These are phyloP conservation scores for Aspergillus heteromorphus DNA, from an alignment of 495 filamentous ascomycete species.

Conservation along the genomic window DNA sequence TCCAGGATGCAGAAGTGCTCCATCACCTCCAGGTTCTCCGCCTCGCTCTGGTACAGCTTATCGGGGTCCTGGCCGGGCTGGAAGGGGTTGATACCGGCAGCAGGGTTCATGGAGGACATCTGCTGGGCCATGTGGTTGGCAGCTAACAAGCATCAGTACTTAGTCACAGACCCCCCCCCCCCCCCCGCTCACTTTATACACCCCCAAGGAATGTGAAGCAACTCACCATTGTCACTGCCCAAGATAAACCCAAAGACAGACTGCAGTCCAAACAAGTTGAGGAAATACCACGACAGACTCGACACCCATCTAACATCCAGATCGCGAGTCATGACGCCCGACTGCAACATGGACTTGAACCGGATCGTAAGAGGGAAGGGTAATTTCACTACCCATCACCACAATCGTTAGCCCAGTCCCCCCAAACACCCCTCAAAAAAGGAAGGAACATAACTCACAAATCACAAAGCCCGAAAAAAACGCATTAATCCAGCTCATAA, in stretches of 20 bases:
- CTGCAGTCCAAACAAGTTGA: slow-evolving; percentile 93
- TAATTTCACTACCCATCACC: slow-evolving; percentile 73
- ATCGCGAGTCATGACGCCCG: slow-evolving; percentile 89
- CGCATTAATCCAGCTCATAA: slow-evolving; percentile 99
- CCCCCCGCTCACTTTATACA: no score
- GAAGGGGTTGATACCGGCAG: slow-evolving; percentile 66
- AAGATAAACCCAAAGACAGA: slow-evolving; percentile 97
- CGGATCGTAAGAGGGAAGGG: slow-evolving; percentile 96
- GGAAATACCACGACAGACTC: slow-evolving; percentile 95
- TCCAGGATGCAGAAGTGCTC: slow-evolving; percentile 89
- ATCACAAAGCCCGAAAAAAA: slow-evolving; percentile 98
- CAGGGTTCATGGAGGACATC: slow-evolving; percentile 77
- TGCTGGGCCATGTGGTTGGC: slow-evolving; percentile 93
- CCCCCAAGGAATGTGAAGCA: not conserved
- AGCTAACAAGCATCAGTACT: slow-evolving; percentile 46
- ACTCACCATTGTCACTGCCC: slow-evolving; percentile 87
- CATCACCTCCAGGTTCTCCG: slow-evolving; percentile 90
- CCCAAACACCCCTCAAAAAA: no score
- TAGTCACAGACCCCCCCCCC: not conserved
- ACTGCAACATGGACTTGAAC: slow-evolving; percentile 99
- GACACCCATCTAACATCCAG: slow-evolving; percentile 98
- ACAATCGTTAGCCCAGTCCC: slow-evolving; percentile 14
- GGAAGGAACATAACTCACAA: slow-evolving; percentile 53
- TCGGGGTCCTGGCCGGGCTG: slow-evolving; percentile 92
- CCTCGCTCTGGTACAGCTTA: slow-evolving; percentile 86